Percentiles rank a stretch among this genome's conserved stretches.
phyloP scores from a whole-genome alignment of 2,329 filamentous ascomycete species.

The Lasiodiplodia sp. region DNA sequence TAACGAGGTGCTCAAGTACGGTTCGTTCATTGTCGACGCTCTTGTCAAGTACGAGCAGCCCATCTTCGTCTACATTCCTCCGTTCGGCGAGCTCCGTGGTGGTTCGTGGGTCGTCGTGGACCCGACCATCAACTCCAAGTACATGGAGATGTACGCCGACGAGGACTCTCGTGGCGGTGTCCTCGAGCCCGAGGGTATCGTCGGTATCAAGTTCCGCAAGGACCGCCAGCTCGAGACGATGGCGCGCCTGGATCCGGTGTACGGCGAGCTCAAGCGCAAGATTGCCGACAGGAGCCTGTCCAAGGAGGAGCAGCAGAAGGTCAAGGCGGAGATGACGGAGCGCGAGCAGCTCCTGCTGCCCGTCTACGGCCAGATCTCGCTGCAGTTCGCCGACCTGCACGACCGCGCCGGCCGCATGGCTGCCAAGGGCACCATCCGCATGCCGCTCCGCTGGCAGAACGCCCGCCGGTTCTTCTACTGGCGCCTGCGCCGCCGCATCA shows the following conservation, averaged over 20 bases:
- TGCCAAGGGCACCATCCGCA: slow-evolving; percentile 93
- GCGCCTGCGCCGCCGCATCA: slow-evolving; percentile 94
- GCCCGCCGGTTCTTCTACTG: slow-evolving; percentile 99
- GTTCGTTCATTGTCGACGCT: slow-evolving; percentile 97
- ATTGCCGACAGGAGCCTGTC: slow-evolving; percentile 71
- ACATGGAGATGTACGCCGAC: slow-evolving; percentile 99
- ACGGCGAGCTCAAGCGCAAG: slow-evolving; percentile 83
- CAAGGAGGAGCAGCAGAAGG: slow-evolving; percentile 75
- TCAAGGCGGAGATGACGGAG: slow-evolving; percentile 83
- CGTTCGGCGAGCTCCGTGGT: slow-evolving; percentile 94
- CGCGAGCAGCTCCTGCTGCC: slow-evolving; percentile 90
- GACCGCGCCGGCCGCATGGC: slow-evolving; percentile 97
- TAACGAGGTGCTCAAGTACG: slow-evolving; percentile 99
- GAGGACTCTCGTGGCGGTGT: slow-evolving; percentile 95
- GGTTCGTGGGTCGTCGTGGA: slow-evolving; percentile 99
- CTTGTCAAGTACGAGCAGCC: slow-evolving; percentile 99
- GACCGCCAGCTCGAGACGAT: slow-evolving; percentile 98
- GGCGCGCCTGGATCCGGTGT: slow-evolving; percentile 87
- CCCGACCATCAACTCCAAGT: slow-evolving; percentile 93
- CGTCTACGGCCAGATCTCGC: slow-evolving; percentile 92
- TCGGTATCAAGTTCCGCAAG: slow-evolving; percentile 98
- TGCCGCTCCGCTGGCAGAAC: slow-evolving; percentile 83
- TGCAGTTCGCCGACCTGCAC: slow-evolving; percentile 97
- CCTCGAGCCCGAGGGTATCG: slow-evolving; percentile 95
- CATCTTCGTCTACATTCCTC: slow-evolving; percentile 98